Conservation (phyloP, 176 grass and related monocot species). For the Carex parvula region DNA sequence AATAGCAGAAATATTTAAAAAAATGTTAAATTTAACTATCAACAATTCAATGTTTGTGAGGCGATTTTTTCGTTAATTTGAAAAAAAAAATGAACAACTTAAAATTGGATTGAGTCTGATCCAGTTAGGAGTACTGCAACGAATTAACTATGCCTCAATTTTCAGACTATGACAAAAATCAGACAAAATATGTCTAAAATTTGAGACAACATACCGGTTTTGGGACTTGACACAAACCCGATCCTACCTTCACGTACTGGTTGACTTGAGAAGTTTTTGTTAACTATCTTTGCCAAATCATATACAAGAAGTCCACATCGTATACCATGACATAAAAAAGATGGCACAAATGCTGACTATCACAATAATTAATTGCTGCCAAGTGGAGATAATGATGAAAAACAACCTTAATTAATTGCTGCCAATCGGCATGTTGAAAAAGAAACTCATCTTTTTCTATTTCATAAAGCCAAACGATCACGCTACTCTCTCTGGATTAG, state of each 20-base stretch:
- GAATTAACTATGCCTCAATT: too few relatives aligned
- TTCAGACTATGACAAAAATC: too few relatives aligned
- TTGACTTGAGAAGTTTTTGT: neutral
- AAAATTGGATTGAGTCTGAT: too few relatives aligned
- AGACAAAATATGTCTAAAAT: too few relatives aligned
- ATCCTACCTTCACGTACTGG: neutral
- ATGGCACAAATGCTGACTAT: neutral
- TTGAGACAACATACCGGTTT: too few relatives aligned
- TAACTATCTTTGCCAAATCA: neutral
- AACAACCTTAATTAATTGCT: slow-evolving; percentile 15
- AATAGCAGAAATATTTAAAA: neutral
- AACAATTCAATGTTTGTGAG: neutral
- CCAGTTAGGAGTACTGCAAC: too few relatives aligned
- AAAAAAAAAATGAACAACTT: neutral
- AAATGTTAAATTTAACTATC: neutral
- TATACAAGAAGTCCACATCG: neutral
- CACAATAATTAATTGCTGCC: neutral
- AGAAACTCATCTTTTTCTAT: neutral
- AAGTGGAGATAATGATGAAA: slow-evolving; percentile 22
- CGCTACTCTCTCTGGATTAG: slow-evolving; percentile 10
- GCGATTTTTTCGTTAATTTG: neutral
- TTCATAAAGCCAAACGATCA: neutral
- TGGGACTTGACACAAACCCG: neutral
- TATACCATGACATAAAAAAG: slow-evolving; percentile 13
- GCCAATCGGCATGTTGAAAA: slow-evolving; percentile 3